Evolutionary conservation across 1,284 basidiomycete genomes (phyloP).

Genomic region (Pseudozyma pruni): DNA sequence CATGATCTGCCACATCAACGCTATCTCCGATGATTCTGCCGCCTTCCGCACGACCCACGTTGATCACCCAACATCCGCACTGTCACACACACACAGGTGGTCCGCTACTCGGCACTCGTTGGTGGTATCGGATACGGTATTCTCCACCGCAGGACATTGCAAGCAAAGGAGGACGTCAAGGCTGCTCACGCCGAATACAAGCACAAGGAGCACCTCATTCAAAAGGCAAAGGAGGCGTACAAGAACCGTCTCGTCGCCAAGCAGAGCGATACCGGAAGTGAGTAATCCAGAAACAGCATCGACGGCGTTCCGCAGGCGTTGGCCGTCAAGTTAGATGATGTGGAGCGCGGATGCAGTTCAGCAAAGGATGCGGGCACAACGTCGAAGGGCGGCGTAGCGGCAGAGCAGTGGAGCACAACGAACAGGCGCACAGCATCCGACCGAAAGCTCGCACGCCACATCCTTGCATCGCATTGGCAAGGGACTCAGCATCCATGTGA

Average conservation of each 20-base stretch:
- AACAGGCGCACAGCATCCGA: not conserved
- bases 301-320: too few species aligned
- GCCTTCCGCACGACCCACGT: too few species aligned
- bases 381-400: too few species aligned
- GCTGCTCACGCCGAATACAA: slow-evolving; percentile 72
- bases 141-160: slow-evolving; percentile 87
- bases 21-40: too few species aligned
- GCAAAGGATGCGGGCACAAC: not conserved
- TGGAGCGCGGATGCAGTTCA: too few species aligned
- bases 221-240: slow-evolving; percentile 90
- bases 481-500: not conserved
- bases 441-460: too few species aligned
- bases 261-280: slow-evolving; percentile 37
- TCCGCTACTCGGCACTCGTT: slow-evolving; percentile 91
- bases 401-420: not conserved
- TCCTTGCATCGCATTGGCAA: too few species aligned
- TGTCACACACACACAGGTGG: slow-evolving; percentile 75
- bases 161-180: slow-evolving; percentile 82
- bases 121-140: slow-evolving; percentile 92
- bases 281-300: slow-evolving; percentile 7
- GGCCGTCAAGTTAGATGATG: too few species aligned
- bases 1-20: too few species aligned
- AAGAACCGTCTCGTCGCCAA: slow-evolving; percentile 70
- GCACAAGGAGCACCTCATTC: slow-evolving; percentile 73
- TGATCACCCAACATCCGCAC: not conserved